These are phyloP conservation scores for Suhomyces choctaworum DNA, from an alignment of 1,139 yeast genomes.

Conservation along the genomic window DNA sequence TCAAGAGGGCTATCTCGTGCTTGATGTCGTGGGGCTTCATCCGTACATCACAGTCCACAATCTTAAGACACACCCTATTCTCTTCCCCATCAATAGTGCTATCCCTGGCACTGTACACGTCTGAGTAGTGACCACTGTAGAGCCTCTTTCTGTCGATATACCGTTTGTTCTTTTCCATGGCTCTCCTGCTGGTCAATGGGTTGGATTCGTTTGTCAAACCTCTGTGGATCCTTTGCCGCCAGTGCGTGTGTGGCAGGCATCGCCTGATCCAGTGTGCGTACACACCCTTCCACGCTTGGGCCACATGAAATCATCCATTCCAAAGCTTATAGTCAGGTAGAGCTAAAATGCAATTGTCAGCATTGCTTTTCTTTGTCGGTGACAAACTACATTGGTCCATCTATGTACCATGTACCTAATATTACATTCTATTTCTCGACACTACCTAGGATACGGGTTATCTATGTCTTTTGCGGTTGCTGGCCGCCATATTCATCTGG, in stretches of 20 bases:
- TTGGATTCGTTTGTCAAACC: too few species aligned
- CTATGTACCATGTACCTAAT: too few species aligned
- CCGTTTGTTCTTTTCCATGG: constrained; percentile 12
- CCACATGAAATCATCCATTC: too few species aligned
- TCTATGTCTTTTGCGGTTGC: constrained; percentile 30
- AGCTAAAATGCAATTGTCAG: neutral
- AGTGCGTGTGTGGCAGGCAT: too few species aligned
- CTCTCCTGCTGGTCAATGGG: too few species aligned
- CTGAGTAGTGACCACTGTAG: constrained; percentile 41
- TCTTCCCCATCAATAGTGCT: constrained; percentile 12
- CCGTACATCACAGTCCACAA: constrained; percentile 40
- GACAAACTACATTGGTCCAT: too few species aligned
- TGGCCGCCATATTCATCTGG: constrained; percentile 7
- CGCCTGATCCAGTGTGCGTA: too few species aligned
- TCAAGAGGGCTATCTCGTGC: constrained; percentile 34
- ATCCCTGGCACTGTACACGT: constrained; percentile 31
- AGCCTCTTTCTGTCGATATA: constrained; percentile 26
- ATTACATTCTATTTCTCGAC: too few species aligned
- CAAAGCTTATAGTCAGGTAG: too few species aligned
- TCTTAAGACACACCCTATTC: constrained; percentile 34
- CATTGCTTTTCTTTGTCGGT: neutral
- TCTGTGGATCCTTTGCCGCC: too few species aligned
- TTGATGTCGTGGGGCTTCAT: constrained; percentile 41
- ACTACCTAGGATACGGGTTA: too few species aligned
- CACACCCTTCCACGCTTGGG: too few species aligned